Percentiles rank a stretch among this genome's conserved stretches.
These are phyloP conservation scores for Graphilbum fragrans DNA, from an alignment of 2,329 filamentous ascomycete genomes.

Conservation along the genomic window DNA sequence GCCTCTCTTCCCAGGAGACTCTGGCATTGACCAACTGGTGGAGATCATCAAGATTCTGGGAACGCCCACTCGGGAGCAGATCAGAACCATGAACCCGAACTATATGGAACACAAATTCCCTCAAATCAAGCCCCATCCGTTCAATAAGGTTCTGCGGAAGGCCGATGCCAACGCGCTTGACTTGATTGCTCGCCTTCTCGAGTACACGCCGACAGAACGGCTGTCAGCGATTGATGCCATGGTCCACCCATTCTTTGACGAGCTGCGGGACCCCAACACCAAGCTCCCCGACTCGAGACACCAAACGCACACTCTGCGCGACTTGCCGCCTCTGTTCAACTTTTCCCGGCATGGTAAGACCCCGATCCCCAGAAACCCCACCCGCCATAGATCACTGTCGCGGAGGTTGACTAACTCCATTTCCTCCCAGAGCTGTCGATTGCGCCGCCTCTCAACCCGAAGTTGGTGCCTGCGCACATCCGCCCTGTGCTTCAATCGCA, in stretches of 20 bases:
- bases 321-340: constrained; percentile 81
- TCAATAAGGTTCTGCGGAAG: constrained; percentile 98
- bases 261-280: constrained; percentile 82
- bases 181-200: constrained; percentile 81
- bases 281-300: constrained; percentile 91
- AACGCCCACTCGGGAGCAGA: constrained; percentile 93
- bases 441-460: constrained; percentile 71
- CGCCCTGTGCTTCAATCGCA: constrained; percentile 59
- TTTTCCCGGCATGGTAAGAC: constrained; percentile 89
- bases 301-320: constrained; percentile 64
- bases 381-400: neutral
- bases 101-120: constrained; percentile 99
- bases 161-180: constrained; percentile 88
- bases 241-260: constrained; percentile 98
- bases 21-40: constrained; percentile 94
- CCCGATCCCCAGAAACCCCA: no score
- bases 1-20: constrained; percentile 94
- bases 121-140: constrained; percentile 98
- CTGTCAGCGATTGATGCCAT: constrained; percentile 90
- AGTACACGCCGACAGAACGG: constrained; percentile 95
- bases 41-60: constrained; percentile 99
- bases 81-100: constrained; percentile 99
- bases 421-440: constrained; percentile 97
- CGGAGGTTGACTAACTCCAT: neutral
- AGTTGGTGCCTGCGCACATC: constrained; percentile 77